Evolutionary conservation across 768 basidiomycete species (phyloP).

Genomic region (Suillus bovinus): DNA sequence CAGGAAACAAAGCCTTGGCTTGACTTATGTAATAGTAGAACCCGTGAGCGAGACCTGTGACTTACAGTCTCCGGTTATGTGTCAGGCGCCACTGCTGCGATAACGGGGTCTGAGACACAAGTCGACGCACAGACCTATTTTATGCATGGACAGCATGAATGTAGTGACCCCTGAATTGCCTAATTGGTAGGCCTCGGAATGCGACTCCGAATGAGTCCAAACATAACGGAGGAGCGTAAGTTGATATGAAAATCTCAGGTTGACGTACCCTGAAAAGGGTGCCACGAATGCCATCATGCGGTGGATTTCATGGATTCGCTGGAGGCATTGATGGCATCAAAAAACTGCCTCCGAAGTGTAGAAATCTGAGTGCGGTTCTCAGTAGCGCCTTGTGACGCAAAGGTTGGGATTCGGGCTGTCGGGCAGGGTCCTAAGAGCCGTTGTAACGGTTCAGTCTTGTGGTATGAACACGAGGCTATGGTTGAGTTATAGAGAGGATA

Average conservation of each 20-base stretch:
- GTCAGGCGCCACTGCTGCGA: neutral
- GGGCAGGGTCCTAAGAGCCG: slow-evolving; percentile 13
- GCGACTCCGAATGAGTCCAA: neutral
- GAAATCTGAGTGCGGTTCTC: neutral
- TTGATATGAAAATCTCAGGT: neutral
- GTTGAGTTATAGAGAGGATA: neutral
- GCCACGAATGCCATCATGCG: neutral
- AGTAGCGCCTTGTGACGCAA: neutral
- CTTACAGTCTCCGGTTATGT: neutral
- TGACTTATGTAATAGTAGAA: neutral
- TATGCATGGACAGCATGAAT: neutral
- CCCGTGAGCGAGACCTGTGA: neutral
- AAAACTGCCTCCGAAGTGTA: neutral
- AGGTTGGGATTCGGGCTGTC: slow-evolving; percentile 2
- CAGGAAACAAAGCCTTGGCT: neutral
- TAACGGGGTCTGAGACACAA: neutral
- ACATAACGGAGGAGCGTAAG: neutral
- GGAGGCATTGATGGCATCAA: slow-evolving; percentile 1
- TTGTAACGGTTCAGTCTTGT: slow-evolving; percentile 1
- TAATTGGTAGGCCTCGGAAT: neutral
- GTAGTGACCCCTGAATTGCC: neutral
- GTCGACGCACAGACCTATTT: neutral
- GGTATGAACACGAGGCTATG: slow-evolving; percentile 1
- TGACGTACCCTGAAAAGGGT: slow-evolving; percentile 1
- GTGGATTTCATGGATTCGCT: neutral